Evolutionary conservation across 2,329 filamentous ascomycete genomes (phyloP).

Genomic region (Ophiosphaerella korrae): DNA sequence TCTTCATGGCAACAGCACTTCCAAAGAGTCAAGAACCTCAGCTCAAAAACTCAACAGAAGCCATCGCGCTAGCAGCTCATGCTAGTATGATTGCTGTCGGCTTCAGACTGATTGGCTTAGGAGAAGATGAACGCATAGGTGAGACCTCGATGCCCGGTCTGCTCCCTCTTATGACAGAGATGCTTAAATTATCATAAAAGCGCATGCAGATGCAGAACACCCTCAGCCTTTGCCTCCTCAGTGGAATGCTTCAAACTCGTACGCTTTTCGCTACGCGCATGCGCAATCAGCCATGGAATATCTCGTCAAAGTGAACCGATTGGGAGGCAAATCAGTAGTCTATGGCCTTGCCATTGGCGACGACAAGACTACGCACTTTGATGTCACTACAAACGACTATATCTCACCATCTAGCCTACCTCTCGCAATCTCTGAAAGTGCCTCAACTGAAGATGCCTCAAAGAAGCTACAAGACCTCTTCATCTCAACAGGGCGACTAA

Average conservation of each 20-base stretch:
- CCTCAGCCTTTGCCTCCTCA: slow-evolving; percentile 69
- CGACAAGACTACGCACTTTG: slow-evolving; percentile 79
- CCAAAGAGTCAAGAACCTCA: slow-evolving; percentile 46
- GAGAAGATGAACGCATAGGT: slow-evolving; percentile 79
- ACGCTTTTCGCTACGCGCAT: slow-evolving; percentile 87
- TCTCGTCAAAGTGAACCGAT: slow-evolving; percentile 78
- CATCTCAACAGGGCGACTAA: slow-evolving; percentile 72
- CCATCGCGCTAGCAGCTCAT: slow-evolving; percentile 81
- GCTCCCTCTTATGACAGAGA: slow-evolving; percentile 9
- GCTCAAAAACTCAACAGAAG: slow-evolving; percentile 76
- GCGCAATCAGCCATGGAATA: slow-evolving; percentile 83
- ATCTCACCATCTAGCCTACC: slow-evolving; percentile 68
- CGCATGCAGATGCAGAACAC: slow-evolving; percentile 60
- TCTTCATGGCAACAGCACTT: slow-evolving; percentile 52
- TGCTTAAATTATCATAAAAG: slow-evolving; percentile 52
- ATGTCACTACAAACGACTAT: slow-evolving; percentile 75
- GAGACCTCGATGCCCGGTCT: slow-evolving; percentile 22
- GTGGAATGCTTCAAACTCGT: slow-evolving; percentile 79
- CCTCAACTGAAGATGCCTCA: slow-evolving; percentile 53
- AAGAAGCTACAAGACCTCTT: slow-evolving; percentile 64
- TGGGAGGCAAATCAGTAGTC: slow-evolving; percentile 84
- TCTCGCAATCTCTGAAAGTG: slow-evolving; percentile 54
- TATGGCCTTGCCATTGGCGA: slow-evolving; percentile 79
- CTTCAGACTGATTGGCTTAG: slow-evolving; percentile 82
- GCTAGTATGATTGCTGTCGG: slow-evolving; percentile 79